Evolutionary conservation across 164 flowering plant species (phyloP).

Genomic region (Warburgia ugandensis): DNA sequence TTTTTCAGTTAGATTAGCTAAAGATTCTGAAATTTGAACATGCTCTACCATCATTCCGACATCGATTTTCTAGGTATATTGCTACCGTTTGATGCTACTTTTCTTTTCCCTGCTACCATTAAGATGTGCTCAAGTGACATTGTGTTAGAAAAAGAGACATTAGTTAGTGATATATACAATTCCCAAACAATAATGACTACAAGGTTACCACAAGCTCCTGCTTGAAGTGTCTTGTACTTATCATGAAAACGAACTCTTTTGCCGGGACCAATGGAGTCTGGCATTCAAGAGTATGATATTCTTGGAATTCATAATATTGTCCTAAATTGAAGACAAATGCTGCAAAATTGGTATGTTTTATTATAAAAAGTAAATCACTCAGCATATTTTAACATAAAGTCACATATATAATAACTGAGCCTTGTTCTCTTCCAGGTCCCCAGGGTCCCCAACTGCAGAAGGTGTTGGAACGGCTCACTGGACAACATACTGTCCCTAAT

Average conservation of each 20-base stretch:
- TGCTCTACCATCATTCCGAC: no score
- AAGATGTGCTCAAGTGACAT: no score
- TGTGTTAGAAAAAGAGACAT: no score
- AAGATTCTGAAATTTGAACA: no score
- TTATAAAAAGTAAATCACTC: background rate
- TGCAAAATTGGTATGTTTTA: background rate
- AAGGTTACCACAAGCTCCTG: no score
- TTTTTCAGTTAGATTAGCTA: no score
- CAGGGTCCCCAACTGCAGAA: slow-evolving; percentile 92
- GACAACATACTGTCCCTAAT: slow-evolving; percentile 93
- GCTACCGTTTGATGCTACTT: no score
- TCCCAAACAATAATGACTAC: no score
- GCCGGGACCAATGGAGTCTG: background rate
- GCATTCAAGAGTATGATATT: background rate
- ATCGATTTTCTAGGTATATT: no score
- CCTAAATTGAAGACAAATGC: background rate
- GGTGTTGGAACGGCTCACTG: slow-evolving; percentile 85
- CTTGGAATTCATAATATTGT: no score
- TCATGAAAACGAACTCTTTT: background rate
- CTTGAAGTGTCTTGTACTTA: background rate
- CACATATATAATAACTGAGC: background rate
- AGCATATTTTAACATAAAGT: background rate
- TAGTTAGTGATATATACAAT: no score
- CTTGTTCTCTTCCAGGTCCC: slow-evolving; percentile 47
- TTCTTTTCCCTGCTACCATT: background rate